Evolutionary conservation across 805 yeast species (phyloP), one percentile per base, ranked within the genome.

Genomic region (Saccharomycopsis sp.): DNA sequence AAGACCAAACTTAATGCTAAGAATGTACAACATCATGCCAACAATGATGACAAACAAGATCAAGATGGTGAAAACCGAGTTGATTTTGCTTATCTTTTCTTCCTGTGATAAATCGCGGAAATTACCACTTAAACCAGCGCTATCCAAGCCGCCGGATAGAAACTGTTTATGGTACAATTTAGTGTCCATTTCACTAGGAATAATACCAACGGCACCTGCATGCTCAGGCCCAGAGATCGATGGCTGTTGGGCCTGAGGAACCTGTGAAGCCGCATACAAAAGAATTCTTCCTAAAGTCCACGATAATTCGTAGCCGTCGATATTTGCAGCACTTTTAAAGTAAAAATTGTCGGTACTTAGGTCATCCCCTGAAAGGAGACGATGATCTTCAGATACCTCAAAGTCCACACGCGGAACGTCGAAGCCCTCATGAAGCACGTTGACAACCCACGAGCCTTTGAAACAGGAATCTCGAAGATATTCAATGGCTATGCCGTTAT

Each of bases 281-380:
- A 94, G 69, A 25, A 92, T 90, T 66, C 87, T 86, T 3, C 99
- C 99, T 41, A 94, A 69, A 0, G 98, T 93, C 99, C 99, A 94
- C 0, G 97, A 87, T 17, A 94, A 74, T 64, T 94, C 99, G 2
- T 84, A 82, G 1, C 96, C 97, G 60, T 89, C 80, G 35, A 94
- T 82, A 17, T 84, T 78, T 57, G 86, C 85, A 0, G 94, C 91
- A 61, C 96, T 86, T 70, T 87, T 90, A 71, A 94, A 91, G 0
- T 92, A 86, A 42, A 86, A 76, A 66, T 77, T 74, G 58, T 70
- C 61, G 54, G 67, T 67, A 5, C 64, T 64, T 17, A 66, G 68
- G 2, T 63, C 58, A 3, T 12, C 12, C 38, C 12, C 38, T 7
- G 38, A 29, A n/a, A 44, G 22, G 8, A 7, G 9, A 17, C 22